A percentile compares a stretch with the other conserved stretches of the same genome.
Conservation (phyloP, 331 rosid genomes). For the Acacia concinna region DNA sequence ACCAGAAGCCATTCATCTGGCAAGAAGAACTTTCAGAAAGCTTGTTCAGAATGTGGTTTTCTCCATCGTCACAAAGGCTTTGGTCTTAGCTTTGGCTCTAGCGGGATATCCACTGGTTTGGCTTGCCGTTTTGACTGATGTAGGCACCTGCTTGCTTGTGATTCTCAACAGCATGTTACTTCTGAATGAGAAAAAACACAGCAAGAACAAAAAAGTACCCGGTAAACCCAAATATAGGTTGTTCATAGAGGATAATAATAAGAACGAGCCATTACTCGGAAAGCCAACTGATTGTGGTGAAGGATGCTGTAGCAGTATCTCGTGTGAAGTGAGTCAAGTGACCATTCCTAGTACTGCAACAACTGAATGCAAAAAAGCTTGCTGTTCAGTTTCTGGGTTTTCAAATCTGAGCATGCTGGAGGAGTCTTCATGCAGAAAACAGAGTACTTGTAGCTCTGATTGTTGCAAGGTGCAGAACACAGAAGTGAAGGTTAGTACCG, state of each 20-base stretch:
- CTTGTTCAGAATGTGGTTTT: conserved; percentile 62
- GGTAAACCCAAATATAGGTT: conserved; percentile 32
- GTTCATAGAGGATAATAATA: conserved; percentile 8
- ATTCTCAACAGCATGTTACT: conserved; percentile 84
- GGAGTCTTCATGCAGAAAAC: conserved; percentile 14
- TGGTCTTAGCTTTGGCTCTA: conserved; percentile 58
- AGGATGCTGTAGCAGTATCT: conserved; percentile 35
- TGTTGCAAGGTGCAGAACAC: conserved; percentile 1
- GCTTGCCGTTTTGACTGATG: conserved; percentile 92
- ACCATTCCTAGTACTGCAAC: conserved; percentile 31
- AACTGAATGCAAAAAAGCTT: conserved; percentile 13
- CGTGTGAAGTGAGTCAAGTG: conserved; percentile 22
- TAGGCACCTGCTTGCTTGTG: conserved; percentile 78
- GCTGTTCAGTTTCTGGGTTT: conserved; percentile 1
- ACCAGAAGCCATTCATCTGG: conserved; percentile 64
- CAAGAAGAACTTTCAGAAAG: conserved; percentile 52
- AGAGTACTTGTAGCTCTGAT: not conserved
- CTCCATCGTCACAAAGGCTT: conserved; percentile 58
- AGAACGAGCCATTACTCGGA: conserved; percentile 28
- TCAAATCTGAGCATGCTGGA: not conserved
- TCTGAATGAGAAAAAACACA: conserved; percentile 37
- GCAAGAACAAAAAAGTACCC: conserved; percentile 29
- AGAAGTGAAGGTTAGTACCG: not conserved
- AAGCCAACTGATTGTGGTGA: conserved; percentile 38
- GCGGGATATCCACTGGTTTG: conserved; percentile 85